A percentile compares a stretch with the other conserved stretches of the same genome.
Conservation (phyloP, 495 filamentous ascomycete species). For the Neurospora sp. region DNA sequence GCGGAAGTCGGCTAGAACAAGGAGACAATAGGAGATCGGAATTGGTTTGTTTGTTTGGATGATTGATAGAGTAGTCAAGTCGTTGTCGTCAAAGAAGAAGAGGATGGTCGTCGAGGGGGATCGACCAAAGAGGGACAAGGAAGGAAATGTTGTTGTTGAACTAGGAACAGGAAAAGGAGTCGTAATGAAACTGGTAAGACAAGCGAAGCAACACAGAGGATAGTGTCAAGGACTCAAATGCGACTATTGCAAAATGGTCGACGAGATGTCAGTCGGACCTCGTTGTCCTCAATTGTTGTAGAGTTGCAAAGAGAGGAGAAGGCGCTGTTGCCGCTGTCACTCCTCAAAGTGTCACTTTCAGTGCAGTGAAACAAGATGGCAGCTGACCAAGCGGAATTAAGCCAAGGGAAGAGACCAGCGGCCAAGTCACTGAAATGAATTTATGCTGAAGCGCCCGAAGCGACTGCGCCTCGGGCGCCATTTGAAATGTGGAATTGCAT, state of each 20-base stretch:
- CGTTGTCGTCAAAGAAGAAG: neutral
- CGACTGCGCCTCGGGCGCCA: neutral
- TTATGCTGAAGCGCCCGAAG: neutral
- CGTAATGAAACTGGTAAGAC: conserved; percentile 3
- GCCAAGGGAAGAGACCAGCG: neutral
- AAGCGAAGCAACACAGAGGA: conserved; percentile 1
- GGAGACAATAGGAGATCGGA: neutral
- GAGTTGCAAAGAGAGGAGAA: neutral
- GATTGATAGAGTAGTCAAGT: neutral
- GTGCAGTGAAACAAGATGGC: neutral
- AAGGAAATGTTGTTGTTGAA: neutral
- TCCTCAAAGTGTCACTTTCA: neutral
- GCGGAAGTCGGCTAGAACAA: neutral
- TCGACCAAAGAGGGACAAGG: neutral
- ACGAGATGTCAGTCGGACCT: neutral
- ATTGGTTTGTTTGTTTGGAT: neutral
- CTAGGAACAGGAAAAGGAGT: neutral
- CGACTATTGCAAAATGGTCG: neutral
- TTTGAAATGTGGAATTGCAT: neutral
- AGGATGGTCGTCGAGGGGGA: neutral
- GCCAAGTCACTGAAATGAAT: neutral
- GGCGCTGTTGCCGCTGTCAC: neutral
- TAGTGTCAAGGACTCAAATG: neutral
- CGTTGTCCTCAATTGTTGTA: neutral
- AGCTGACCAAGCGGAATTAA: neutral